Evolutionary conservation across 2,329 filamentous ascomycete species (phyloP), one percentile per base, ranked within the genome.

Genomic region (Penicillium sp.): DNA sequence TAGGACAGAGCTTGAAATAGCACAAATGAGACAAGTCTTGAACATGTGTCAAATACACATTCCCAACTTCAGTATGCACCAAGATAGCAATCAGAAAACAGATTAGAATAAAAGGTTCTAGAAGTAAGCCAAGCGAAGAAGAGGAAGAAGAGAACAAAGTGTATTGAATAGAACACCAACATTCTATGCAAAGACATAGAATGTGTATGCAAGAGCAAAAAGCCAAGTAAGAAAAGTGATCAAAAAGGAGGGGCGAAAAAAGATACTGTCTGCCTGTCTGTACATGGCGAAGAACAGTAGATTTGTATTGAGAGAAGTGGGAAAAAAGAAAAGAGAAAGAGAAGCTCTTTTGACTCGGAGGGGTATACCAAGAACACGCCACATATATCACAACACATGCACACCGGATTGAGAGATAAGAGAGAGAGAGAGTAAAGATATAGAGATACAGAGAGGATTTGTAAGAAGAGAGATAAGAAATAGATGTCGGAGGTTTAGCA

Each of bases 341-440:
- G 27, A 53, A 54, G 50, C 50, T 53, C 62, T 67, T 65, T 63
- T 62, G 62, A 64, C 58, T 60, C 59, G 49, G 57, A 59, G 63
- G 65, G 65, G 65, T 67, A 67, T 67, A 67, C 62, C 62, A 66
- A 52, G 48, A 65, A 66, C 64, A 66, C 64, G 63, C 60, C 64
- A 66, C 64, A 63, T 61, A 59, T 58, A 65, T 61, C 61, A 64
- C 62, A 51, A 58, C 58, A 60, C 61, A 58, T 55, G 60, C 53
- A 25, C 38, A 43, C 29, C 40, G 55, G 45, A 52, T 23, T 45
- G 56, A 50, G 56, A 58, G 31, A 50, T 55, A 45, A 53, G 50
- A 52, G 53, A 27, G 40, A 13, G 9, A 54, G 29, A 52, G 41
- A 16, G 10, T 52, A 50, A 49, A 39, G 25, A 48, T 47, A 63